Evolutionary conservation across 1,284 basidiomycete species (phyloP), one percentile per base, ranked within the genome.

Genomic region (Meira nashicola): DNA sequence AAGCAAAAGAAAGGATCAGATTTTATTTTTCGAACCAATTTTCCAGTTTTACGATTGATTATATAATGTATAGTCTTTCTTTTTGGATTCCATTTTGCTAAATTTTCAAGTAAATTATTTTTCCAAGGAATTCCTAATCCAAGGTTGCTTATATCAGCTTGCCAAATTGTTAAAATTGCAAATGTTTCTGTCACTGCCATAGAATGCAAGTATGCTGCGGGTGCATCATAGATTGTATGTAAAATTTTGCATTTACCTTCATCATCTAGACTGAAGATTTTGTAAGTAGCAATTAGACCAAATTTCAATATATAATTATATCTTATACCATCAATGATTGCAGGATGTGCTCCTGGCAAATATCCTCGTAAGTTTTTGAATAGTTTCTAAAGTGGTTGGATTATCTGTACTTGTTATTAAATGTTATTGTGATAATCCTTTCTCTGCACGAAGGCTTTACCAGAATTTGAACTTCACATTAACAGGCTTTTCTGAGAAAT

Each of bases 1-100:
- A 53, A 53, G 51, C 21, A 37, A 21, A 53, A 53, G 17, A 53
- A 28, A 40, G 51, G 12, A 33, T 21, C 21, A 17, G 51, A 53
- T 25, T 53, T 17, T 17, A 37, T 17, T n/a, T 40, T 37, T 15
- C 37, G 37, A 2, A 53, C 51, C 14, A 11, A 14, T 5, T 37
- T 17, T 17, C 51, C 51, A 21, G 3, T 33, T 17, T 11, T 4
- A 19, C 51, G 51, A 25, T 53, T 40, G 17, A 53, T 14, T 5
- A 53, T 40, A 40, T 28, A 21, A 23, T 53, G 51, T 25, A 44
- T 8, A 17, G 43, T 44, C 23, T 25, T 17, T 25, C 43, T 17
- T 25, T 9, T 44, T 25, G 43, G 43, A 25, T 44, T 25, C 43
- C 43, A 44, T 25, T 44, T 44, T 8, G 17, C 43, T 9, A 44